These are phyloP conservation scores for Cystobasidiaceae sp. DNA, from an alignment of 1,284 basidiomycete species.

Conservation along the genomic window DNA sequence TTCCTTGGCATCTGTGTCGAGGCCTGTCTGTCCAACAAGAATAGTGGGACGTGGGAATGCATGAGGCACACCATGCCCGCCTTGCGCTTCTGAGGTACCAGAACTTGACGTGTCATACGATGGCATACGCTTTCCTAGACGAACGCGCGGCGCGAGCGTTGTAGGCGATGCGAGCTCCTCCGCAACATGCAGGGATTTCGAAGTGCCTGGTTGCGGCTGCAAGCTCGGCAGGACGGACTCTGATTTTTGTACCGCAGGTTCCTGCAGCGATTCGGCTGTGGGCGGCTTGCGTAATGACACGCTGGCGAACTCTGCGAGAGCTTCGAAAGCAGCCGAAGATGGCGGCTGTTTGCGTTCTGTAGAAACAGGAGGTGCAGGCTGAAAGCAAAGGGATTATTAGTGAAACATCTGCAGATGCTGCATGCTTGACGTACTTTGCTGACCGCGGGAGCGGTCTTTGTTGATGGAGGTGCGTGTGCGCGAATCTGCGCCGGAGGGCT, in stretches of 20 bases:
- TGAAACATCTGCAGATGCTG: no score
- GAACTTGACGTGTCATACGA: background rate
- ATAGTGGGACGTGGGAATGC: conserved; percentile 31
- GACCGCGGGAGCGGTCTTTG: background rate
- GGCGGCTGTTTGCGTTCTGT: background rate
- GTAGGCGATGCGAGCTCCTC: conserved; percentile 3
- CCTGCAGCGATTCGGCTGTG: background rate
- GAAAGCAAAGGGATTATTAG: no score
- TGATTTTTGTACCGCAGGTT: background rate
- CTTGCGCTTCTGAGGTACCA: background rate
- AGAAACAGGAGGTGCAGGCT: background rate
- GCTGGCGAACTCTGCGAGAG: background rate
- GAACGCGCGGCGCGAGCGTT: background rate
- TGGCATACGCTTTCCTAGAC: background rate
- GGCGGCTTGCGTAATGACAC: background rate
- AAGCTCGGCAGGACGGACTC: background rate
- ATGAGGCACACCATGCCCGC: conserved; percentile 1
- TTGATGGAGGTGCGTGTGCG: background rate
- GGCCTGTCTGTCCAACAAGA: background rate
- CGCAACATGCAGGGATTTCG: background rate
- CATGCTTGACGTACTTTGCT: background rate
- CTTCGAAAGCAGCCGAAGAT: conserved; percentile 3
- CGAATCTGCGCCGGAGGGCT: background rate
- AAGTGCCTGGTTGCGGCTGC: background rate
- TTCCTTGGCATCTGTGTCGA: background rate